Evolutionary conservation across 169 alveolate species (phyloP).

Genomic region (Plasmodium chabaudi): DNA sequence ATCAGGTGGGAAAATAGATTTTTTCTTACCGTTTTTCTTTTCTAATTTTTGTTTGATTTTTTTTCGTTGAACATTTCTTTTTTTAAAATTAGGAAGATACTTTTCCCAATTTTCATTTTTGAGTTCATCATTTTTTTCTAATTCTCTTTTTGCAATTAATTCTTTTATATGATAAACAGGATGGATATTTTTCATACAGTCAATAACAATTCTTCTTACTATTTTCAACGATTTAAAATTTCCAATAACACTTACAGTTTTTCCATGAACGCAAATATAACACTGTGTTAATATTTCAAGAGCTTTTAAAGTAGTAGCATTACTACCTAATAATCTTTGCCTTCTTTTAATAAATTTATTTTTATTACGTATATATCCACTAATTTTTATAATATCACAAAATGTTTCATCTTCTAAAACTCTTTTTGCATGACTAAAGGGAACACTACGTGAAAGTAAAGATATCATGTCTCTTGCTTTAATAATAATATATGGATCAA

Average conservation of each 20-base stretch:
- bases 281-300: constrained; percentile 98
- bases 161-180: constrained; percentile 99
- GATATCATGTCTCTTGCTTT: constrained; percentile 99
- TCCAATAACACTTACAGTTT: constrained; percentile 98
- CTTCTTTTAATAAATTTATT: constrained; percentile 98
- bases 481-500: constrained; percentile 98
- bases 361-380: constrained; percentile 94
- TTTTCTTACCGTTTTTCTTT: constrained; percentile 26
- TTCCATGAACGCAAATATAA: constrained; percentile 98
- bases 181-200: constrained; percentile 98
- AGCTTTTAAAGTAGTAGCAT: constrained; percentile 98
- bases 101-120: constrained; percentile 97
- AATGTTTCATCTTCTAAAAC: constrained; percentile 94
- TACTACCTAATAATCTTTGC: constrained; percentile 99
- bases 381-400: constrained; percentile 98
- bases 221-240: constrained; percentile 94
- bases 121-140: constrained; percentile 95
- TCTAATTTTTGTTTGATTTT: constrained; percentile 77
- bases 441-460: constrained; percentile 98
- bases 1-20: constrained; percentile 58
- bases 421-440: constrained; percentile 97
- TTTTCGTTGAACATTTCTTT: constrained; percentile 93
- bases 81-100: constrained; percentile 98
- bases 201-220: constrained; percentile 97
- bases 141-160: constrained; percentile 98